A percentile compares a stretch with the other conserved stretches of the same genome.
Conservation (phyloP, 163 green algal species). For the Chlamydomonas reinhardtii region DNA sequence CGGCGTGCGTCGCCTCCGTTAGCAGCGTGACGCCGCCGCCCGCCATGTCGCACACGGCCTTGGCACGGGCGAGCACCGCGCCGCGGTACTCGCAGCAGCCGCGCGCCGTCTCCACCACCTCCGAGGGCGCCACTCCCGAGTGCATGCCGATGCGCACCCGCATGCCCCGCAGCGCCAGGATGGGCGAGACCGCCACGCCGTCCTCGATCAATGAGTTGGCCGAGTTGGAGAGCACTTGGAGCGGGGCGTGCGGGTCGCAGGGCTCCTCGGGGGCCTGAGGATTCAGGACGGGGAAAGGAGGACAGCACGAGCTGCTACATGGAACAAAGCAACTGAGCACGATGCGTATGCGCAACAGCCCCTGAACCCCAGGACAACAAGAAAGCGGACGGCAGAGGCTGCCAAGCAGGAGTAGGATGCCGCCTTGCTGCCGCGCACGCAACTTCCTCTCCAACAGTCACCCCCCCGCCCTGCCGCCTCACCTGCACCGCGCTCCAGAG, state of each 20-base stretch:
- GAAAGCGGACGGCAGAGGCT: no score
- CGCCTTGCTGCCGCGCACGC: no score
- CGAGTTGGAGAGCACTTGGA: not conserved
- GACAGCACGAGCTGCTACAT: no score
- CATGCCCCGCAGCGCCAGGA: not conserved
- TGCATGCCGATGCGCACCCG: not conserved
- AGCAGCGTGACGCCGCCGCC: not conserved
- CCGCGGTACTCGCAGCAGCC: not conserved
- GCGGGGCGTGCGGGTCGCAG: no score
- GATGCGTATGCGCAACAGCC: no score
- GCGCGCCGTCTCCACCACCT: not conserved
- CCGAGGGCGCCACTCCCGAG: not conserved
- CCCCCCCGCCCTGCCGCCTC: no score
- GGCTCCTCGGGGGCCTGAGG: no score
- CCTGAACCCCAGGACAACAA: no score
- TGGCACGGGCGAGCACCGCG: not conserved
- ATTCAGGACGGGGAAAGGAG: no score
- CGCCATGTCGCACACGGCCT: not conserved
- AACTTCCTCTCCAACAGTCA: no score
- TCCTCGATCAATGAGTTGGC: not conserved
- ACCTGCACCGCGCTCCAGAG: not conserved
- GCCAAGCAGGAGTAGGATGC: no score
- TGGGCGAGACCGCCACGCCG: not conserved
- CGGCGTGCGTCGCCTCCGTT: not conserved
- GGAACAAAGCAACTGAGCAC: no score